These are phyloP conservation scores for Mycena belliarum DNA, from an alignment of 768 basidiomycete genomes.

Conservation along the genomic window DNA sequence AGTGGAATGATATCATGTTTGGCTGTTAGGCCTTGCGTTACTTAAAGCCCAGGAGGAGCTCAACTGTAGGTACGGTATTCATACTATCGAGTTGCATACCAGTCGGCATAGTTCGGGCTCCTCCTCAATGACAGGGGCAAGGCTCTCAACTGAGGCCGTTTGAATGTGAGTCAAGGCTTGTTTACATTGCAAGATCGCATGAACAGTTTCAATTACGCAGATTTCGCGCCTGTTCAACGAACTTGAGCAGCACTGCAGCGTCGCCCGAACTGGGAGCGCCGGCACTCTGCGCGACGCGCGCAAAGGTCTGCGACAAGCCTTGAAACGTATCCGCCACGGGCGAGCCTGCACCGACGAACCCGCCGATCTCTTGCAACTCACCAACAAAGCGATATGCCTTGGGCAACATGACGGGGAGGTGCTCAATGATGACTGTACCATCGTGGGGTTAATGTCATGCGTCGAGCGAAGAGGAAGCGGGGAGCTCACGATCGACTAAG, in stretches of 20 bases:
- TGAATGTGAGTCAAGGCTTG: no score
- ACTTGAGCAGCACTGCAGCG: slow-evolving; percentile 32
- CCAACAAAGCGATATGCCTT: slow-evolving; percentile 52
- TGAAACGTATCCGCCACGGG: slow-evolving; percentile 29
- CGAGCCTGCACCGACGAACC: slow-evolving; percentile 36
- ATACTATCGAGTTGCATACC: no score
- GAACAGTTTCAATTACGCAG: no score
- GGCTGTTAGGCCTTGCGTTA: no score
- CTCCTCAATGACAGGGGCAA: no score
- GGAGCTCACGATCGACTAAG: slow-evolving; percentile 29
- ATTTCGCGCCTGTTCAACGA: slow-evolving; percentile 30
- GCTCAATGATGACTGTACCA: slow-evolving; percentile 23
- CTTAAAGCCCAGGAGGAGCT: no score
- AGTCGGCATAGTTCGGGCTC: no score
- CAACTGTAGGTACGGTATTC: no score
- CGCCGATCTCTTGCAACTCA: slow-evolving; percentile 53
- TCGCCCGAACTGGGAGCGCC: slow-evolving; percentile 26
- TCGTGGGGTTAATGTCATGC: neutral
- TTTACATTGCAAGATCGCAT: no score
- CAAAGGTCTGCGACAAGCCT: slow-evolving; percentile 38
- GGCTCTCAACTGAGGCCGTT: no score
- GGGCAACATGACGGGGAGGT: slow-evolving; percentile 39
- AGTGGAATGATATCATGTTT: no score
- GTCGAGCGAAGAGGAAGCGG: neutral
- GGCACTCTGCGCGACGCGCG: slow-evolving; percentile 31